Evolutionary conservation across 257 asterid species (phyloP).

Genomic region (Anisodus tanguticus): DNA sequence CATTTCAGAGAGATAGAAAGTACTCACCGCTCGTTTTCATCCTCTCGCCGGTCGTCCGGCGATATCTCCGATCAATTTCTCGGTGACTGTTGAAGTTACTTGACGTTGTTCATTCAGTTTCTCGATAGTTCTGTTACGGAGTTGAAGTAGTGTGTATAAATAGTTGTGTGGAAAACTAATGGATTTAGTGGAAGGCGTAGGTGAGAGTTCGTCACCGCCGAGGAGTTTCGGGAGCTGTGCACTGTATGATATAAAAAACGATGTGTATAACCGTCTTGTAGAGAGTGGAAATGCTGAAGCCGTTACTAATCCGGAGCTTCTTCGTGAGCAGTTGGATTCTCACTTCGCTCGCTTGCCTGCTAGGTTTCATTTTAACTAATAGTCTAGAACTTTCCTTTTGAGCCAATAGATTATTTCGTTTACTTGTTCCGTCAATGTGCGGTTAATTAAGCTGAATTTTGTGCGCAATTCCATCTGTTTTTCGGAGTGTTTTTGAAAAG

Average conservation of each 20-base stretch:
- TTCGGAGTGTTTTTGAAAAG: not conserved
- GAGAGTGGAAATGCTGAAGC: constrained; percentile 73
- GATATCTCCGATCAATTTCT: constrained; percentile 32
- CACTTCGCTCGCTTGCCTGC: constrained; percentile 89
- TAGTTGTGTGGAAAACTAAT: constrained; percentile 34
- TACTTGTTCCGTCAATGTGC: not conserved
- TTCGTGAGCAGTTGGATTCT: constrained; percentile 71
- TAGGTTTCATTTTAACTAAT: constrained; percentile 48
- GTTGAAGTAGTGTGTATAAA: not conserved
- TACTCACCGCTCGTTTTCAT: not conserved
- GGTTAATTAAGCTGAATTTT: constrained; percentile 10
- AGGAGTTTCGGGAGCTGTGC: constrained; percentile 72
- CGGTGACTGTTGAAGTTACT: constrained; percentile 37
- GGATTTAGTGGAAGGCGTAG: constrained; percentile 89
- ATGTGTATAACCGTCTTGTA: constrained; percentile 70
- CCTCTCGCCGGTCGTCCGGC: not conserved
- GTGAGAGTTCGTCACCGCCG: constrained; percentile 93
- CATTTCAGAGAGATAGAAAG: not conserved
- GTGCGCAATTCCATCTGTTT: not conserved
- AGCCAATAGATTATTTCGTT: not conserved
- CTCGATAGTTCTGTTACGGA: not conserved
- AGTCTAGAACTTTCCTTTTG: not conserved
- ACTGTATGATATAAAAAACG: constrained; percentile 60
- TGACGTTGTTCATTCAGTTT: not conserved
- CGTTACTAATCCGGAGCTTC: constrained; percentile 58